Conservation (phyloP, 768 basidiomycete species). For the Phylloporus rhodoxanthus region DNA sequence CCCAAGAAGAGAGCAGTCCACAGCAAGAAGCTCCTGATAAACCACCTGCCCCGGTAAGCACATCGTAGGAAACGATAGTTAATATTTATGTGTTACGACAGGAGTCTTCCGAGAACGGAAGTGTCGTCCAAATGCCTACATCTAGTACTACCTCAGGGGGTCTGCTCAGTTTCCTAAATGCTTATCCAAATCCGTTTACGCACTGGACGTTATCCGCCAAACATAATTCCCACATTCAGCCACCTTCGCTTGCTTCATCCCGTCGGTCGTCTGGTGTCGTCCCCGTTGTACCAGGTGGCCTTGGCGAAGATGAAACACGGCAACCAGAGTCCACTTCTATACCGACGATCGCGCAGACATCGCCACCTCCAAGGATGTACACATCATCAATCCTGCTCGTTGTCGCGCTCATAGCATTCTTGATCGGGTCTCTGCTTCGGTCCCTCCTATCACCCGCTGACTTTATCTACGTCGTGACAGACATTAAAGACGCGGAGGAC, state of each 20-base stretch:
- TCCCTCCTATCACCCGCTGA: conserved; percentile 87
- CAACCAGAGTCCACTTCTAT: not conserved
- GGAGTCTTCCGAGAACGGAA: conserved; percentile 25
- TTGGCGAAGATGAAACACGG: conserved; percentile 17
- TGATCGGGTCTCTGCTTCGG: conserved; percentile 86
- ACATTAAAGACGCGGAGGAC: conserved; percentile 48
- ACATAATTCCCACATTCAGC: conserved; percentile 13
- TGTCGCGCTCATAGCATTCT: conserved; percentile 79
- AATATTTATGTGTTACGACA: conserved; percentile 3
- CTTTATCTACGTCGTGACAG: conserved; percentile 75
- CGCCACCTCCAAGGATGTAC: conserved; percentile 24
- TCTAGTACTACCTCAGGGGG: conserved; percentile 32
- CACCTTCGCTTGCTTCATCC: conserved; percentile 19
- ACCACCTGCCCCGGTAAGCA: conserved; percentile 18
- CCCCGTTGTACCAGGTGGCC: conserved; percentile 36
- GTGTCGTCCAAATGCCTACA: conserved; percentile 13
- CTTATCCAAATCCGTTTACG: conserved; percentile 53
- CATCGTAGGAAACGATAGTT: not conserved
- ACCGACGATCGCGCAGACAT: conserved; percentile 3
- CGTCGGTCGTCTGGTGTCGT: conserved; percentile 19
- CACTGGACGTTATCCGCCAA: conserved; percentile 41
- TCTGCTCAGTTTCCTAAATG: conserved; percentile 55
- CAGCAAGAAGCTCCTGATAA: conserved; percentile 20
- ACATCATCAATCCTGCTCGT: conserved; percentile 58
- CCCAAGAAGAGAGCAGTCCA: conserved; percentile 14